Percentiles rank a stretch among this genome's conserved stretches.
Conservation (phyloP, 805 yeast species). For the Ogataea nitratoaversa region DNA sequence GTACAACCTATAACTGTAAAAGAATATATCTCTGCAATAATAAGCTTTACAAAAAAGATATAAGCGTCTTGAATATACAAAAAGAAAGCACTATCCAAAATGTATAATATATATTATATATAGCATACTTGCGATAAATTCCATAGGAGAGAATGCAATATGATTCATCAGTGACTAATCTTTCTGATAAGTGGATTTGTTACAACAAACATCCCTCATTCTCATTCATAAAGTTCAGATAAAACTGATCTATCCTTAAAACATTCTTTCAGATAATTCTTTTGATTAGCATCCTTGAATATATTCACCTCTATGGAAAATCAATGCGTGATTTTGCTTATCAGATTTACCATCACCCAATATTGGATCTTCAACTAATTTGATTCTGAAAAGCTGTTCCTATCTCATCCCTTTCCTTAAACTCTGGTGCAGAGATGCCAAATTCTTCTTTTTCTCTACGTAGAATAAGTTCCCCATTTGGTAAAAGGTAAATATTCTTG, state of each 20-base stretch:
- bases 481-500: neutral
- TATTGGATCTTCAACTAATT: slow-evolving; percentile 78
- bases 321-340: slow-evolving; percentile 73
- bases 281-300: slow-evolving; percentile 84
- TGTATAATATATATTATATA: no score
- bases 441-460: no score
- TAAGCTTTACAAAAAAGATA: no score
- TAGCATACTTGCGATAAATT: no score
- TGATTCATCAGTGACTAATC: slow-evolving; percentile 36
- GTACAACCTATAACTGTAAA: no score
- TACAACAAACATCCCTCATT: slow-evolving; percentile 16
- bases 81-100: no score
- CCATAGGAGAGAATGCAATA: no score
- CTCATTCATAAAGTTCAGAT: slow-evolving; percentile 77
- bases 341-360: slow-evolving; percentile 85
- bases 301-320: slow-evolving; percentile 77
- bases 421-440: no score
- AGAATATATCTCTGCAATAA: no score
- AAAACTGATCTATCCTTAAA: slow-evolving; percentile 69
- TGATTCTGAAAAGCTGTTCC: no score
- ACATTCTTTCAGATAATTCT: slow-evolving; percentile 78
- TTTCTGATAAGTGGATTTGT: slow-evolving; percentile 25
- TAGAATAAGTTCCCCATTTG: no score
- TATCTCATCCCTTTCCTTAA: neutral
- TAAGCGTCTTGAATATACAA: no score